Conservation (phyloP, 176 grass and related monocot species). For the Eremochloa ophiuroides region DNA sequence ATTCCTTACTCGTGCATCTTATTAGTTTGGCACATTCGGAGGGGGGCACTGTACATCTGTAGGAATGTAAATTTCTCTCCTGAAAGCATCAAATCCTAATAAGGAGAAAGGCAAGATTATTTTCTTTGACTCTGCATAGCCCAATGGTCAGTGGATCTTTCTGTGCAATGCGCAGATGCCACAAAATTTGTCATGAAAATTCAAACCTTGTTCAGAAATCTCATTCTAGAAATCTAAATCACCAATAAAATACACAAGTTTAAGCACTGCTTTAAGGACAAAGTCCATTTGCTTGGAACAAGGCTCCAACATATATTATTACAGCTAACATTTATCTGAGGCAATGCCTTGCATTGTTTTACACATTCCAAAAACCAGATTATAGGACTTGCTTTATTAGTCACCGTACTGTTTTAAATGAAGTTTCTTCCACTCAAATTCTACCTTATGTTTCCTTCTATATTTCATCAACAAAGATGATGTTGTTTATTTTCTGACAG, state of each 20-base stretch:
- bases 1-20: slow-evolving; percentile 3
- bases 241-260: neutral
- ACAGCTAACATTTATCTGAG: neutral
- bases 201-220: slow-evolving; percentile 14
- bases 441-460: neutral
- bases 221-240: neutral
- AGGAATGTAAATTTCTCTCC: neutral
- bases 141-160: neutral
- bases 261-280: neutral
- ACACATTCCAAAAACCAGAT: neutral
- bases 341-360: neutral
- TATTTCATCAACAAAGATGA: slow-evolving; percentile 27
- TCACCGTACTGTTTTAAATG: neutral
- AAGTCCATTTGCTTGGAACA: neutral
- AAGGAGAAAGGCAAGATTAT: neutral
- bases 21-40: slow-evolving; percentile 15
- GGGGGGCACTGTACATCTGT: neutral
- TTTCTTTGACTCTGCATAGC: neutral
- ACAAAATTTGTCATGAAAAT: neutral
- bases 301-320: neutral
- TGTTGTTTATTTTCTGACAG: slow-evolving; percentile 27
- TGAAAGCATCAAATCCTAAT: neutral
- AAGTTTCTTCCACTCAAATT: neutral
- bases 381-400: neutral
- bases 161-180: neutral